Evolutionary conservation across 176 grass and related monocot genomes (phyloP), one percentile per base, ranked within the genome.

Genomic region (Ampelocalamus luodianensis): DNA sequence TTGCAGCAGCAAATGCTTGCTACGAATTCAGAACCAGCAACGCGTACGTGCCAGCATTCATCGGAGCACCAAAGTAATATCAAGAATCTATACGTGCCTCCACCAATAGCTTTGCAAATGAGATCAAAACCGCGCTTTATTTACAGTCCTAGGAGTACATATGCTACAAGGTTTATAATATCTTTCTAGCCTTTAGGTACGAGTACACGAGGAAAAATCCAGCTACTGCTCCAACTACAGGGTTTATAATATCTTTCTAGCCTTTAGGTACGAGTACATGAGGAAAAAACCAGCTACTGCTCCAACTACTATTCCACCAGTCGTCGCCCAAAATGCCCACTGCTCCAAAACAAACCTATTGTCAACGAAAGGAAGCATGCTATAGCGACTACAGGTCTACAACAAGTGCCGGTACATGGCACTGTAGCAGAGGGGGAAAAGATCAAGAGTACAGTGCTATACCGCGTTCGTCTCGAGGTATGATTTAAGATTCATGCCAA

Each of bases 401-500:
- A 39, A 13, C 43, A 43, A 82, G 17, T 40, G 59, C 22, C 17
- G 17, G 56, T 56, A 77, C 37, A 68, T 50, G 38, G 36, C 72
- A 67, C 42, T 81, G 55, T 80, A 51, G 44, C 17, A 72, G 29
- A 29, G 73, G 3, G 2, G 88, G 50, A 65, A 65, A 81, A 85
- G 22, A 73, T 81, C 6, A 56, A 58, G 34, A 15, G 16, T 72
- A 45, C 16, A 71, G 72, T 70, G 56, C 32, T 88, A 84, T 98
- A 98, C 96, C 96, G 71, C 29, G 40, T 96, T 87, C 8, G 72
- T 82, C 88, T 98, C 96, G 0, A 98, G 96, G 71, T 91, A 98
- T 9, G 96, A 98, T 79, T 73, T 81, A 49, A 98, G 91, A 54
- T 98, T 98, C 96, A 98, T 96, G 78, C 96, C 96, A 68, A 98